These are phyloP conservation scores for Onygena corvina DNA, from an alignment of 2,329 filamentous ascomycete species.

Conservation along the genomic window DNA sequence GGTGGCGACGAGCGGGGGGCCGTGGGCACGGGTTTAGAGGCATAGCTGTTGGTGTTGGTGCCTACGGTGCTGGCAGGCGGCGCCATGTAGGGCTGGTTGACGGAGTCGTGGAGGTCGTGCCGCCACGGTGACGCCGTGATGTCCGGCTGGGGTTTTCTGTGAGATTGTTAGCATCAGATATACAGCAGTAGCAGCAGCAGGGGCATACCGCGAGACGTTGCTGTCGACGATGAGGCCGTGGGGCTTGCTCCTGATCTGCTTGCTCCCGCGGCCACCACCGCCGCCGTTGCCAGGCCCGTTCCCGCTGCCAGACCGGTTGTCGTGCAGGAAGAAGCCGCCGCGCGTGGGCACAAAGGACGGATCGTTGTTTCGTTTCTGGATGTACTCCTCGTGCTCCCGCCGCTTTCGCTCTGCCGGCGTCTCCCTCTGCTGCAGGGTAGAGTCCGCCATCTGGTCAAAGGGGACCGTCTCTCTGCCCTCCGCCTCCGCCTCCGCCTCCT, in stretches of 20 bases:
- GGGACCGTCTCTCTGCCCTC: constrained; percentile 37
- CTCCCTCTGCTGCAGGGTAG: constrained; percentile 36
- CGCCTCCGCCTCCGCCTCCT: constrained; percentile 31
- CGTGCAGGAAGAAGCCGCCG: constrained; percentile 94
- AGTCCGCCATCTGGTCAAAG: constrained; percentile 37
- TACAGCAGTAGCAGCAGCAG: neutral
- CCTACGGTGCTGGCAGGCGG: constrained; percentile 17
- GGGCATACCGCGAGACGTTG: constrained; percentile 33
- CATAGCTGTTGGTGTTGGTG: constrained; percentile 22
- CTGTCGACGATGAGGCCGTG: constrained; percentile 38
- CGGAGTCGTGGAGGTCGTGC: constrained; percentile 81
- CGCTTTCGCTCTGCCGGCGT: constrained; percentile 58
- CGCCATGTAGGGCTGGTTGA: constrained; percentile 29
- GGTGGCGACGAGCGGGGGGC: constrained; percentile 51
- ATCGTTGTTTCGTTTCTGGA: constrained; percentile 74
- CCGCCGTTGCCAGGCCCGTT: constrained; percentile 55
- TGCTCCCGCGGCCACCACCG: constrained; percentile 52
- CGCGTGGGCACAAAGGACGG: constrained; percentile 89
- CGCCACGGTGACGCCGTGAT: constrained; percentile 58
- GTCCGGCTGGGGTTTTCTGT: neutral
- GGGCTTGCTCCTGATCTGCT: constrained; percentile 44
- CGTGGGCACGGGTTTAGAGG: constrained; percentile 28
- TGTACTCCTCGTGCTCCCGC: constrained; percentile 82
- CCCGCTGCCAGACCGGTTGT: constrained; percentile 59
- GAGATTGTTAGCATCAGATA: constrained; percentile 18